Percentiles rank a stretch among this genome's conserved stretches.
Evolutionary conservation across 805 yeast genomes (phyloP).

Genomic region (Soucietia sequanensis): DNA sequence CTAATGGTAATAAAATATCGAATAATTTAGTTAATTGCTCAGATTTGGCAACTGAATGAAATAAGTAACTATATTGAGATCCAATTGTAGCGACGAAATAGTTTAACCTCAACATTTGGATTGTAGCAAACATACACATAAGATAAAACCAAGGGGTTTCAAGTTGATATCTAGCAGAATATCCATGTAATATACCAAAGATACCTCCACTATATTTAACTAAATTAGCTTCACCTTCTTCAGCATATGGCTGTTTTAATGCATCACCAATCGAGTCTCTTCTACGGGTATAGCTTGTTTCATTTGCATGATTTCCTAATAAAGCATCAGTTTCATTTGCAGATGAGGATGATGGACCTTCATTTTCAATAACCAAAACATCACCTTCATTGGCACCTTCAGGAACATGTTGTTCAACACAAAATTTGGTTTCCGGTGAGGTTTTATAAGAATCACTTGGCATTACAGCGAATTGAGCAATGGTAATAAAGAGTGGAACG

Average conservation of each 20-base stretch:
- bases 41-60: constrained; percentile 38
- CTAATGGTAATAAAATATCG: constrained; percentile 55
- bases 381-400: too few species aligned
- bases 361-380: too few species aligned
- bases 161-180: constrained; percentile 48
- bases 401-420: constrained; percentile 20
- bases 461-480: constrained; percentile 48
- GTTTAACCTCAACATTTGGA: constrained; percentile 56
- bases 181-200: constrained; percentile 55
- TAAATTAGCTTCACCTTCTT: constrained; percentile 44
- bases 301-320: constrained; percentile 10
- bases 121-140: constrained; percentile 50
- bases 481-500: constrained; percentile 49
- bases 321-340: constrained; percentile 25
- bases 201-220: constrained; percentile 42
- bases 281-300: constrained; percentile 20
- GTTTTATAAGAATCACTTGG: constrained; percentile 50
- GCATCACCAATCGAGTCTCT: constrained; percentile 59
- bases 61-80: constrained; percentile 51
- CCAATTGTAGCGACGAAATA: constrained; percentile 59
- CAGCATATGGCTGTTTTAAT: constrained; percentile 50
- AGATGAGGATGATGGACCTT: not conserved
- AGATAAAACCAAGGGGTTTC: constrained; percentile 52
- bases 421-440: constrained; percentile 24
- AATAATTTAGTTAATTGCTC: constrained; percentile 45